phyloP scores from a whole-genome alignment of 306 rosid species.

The Neltuma alba region DNA sequence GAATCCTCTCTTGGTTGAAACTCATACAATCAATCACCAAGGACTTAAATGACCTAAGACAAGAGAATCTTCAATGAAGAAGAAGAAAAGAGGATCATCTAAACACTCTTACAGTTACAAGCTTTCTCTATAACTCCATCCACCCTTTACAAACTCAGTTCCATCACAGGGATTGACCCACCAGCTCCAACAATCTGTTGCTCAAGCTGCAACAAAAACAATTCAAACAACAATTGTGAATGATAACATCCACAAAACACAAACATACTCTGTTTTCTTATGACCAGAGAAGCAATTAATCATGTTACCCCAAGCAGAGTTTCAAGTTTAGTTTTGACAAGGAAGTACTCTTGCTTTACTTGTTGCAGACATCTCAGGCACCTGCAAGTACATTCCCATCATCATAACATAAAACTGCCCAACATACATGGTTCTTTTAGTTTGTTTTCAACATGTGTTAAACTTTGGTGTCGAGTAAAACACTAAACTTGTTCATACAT shows the following conservation, averaged over 20 bases:
- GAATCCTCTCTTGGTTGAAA: conserved; percentile 39
- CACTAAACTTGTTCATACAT: not conserved
- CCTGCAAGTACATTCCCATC: conserved; percentile 50
- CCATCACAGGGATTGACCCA: conserved; percentile 78
- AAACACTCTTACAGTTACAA: conserved; percentile 21
- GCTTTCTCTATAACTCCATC: conserved; percentile 45
- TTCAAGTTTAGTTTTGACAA: conserved; percentile 89
- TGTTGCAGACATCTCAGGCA: conserved; percentile 85
- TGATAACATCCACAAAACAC: conserved; percentile 3
- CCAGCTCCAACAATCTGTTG: conserved; percentile 92
- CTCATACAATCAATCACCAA: conserved; percentile 51
- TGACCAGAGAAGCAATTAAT: not conserved
- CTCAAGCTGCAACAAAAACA: conserved; percentile 72
- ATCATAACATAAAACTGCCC: conserved; percentile 16
- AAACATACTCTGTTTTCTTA: not conserved
- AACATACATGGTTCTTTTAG: not conserved
- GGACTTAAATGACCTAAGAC: conserved; percentile 34
- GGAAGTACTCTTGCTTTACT: conserved; percentile 81
- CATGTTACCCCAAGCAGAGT: conserved; percentile 68
- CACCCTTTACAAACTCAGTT: conserved; percentile 53
- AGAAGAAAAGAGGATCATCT: conserved; percentile 32
- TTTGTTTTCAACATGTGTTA: not conserved
- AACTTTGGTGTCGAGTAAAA: not conserved
- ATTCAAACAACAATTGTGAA: conserved; percentile 19
- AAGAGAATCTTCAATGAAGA: conserved; percentile 45